phyloP scores from a whole-genome alignment of 78 protist species.

The Isochrysis galbana region DNA sequence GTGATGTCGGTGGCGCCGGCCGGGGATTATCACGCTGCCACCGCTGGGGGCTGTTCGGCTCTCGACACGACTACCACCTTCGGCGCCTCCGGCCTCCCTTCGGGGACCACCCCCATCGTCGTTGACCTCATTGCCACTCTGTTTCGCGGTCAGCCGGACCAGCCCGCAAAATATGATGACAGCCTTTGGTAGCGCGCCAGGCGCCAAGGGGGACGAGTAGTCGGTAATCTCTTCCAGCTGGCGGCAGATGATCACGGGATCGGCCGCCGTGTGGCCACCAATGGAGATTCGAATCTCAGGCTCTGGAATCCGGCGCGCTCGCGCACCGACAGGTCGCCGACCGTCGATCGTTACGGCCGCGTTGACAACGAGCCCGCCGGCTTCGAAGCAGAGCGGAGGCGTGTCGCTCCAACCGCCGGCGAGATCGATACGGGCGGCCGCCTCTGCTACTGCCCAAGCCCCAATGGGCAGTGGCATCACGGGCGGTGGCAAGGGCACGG shows the following conservation, averaged over 20 bases:
- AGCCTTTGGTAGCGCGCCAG: conserved; percentile 31
- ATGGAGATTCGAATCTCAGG: background rate
- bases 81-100: too few relatives aligned
- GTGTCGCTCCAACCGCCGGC: conserved; percentile 65
- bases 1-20: too few relatives aligned
- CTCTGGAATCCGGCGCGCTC: background rate
- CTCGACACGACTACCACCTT: too few relatives aligned
- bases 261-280: background rate
- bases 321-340: background rate
- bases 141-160: background rate
- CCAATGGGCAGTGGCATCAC: background rate
- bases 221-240: background rate
- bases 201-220: conserved; percentile 2
- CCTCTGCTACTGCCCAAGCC: background rate
- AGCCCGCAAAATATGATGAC: background rate
- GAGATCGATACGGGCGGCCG: conserved; percentile 41
- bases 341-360: conserved; percentile 21
- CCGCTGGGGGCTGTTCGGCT: too few relatives aligned
- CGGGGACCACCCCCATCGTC: background rate
- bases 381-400: conserved; percentile 46
- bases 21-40: too few relatives aligned
- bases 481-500: background rate
- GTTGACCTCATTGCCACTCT: background rate
- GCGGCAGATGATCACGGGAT: background rate
- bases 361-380: conserved; percentile 51